Evolutionary conservation across 768 basidiomycete genomes (phyloP).

Genomic region (Suillus discolor): DNA sequence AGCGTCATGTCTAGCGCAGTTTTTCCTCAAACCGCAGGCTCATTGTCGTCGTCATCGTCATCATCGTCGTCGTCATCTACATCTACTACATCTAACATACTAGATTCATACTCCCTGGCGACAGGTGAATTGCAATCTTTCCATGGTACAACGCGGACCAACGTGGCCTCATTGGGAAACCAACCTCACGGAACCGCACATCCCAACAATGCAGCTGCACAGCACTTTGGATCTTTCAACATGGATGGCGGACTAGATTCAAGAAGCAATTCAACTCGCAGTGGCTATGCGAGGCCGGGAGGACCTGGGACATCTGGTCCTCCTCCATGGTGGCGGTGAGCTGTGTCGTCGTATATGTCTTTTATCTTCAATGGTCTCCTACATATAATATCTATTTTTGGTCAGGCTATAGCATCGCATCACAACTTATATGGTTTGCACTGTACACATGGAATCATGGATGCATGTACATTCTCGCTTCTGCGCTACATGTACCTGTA

Average conservation of each 20-base stretch:
- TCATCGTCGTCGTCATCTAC: not conserved
- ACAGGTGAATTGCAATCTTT: not conserved
- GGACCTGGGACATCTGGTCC: not conserved
- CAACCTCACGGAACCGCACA: not conserved
- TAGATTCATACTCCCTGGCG: not conserved
- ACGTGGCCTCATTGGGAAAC: not conserved
- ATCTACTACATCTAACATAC: not conserved
- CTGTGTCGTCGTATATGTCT: not conserved
- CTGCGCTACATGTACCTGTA: not conserved
- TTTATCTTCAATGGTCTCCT: not conserved
- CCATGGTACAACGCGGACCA: not conserved
- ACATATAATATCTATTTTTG: constrained; percentile 3
- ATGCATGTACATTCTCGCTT: not conserved
- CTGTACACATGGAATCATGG: not conserved
- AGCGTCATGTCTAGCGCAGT: not conserved
- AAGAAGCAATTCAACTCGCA: not conserved
- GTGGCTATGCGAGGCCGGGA: not conserved
- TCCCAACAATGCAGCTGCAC: constrained; percentile 1
- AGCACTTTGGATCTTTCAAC: not conserved
- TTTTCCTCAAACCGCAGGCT: not conserved
- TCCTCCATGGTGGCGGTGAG: constrained; percentile 5
- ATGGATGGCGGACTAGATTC: not conserved
- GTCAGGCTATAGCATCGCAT: not conserved
- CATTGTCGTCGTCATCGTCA: not conserved
- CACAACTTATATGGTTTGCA: constrained; percentile 1